These are phyloP conservation scores for Russula foetens DNA, from an alignment of 768 basidiomycete species.

Conservation along the genomic window DNA sequence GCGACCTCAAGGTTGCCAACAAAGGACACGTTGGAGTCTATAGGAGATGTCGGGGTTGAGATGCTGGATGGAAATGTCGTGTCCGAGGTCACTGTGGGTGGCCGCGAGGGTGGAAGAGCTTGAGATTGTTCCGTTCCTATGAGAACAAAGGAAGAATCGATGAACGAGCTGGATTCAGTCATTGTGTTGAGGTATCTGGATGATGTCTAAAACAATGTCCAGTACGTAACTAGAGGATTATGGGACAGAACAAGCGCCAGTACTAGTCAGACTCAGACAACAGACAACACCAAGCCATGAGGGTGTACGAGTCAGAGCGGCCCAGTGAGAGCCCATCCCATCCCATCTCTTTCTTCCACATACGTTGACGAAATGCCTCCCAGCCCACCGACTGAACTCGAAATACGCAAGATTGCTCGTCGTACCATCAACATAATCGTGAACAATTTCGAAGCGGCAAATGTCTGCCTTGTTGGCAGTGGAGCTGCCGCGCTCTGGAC, in stretches of 20 bases:
- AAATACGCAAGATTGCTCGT: constrained; percentile 2
- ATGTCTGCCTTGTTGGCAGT: constrained; percentile 8
- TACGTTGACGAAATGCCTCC: background rate
- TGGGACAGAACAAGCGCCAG: background rate
- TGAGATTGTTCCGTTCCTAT: constrained; percentile 9
- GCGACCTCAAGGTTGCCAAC: constrained; percentile 6
- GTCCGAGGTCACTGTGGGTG: constrained; percentile 8
- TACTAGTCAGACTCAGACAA: too few species aligned
- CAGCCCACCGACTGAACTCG: background rate
- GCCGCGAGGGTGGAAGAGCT: constrained; percentile 1
- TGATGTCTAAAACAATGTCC: too few species aligned
- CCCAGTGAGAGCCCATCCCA: background rate
- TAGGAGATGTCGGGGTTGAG: constrained; percentile 11
- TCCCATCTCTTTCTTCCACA: too few species aligned
- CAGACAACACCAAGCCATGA: background rate
- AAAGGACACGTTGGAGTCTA: constrained; percentile 10
- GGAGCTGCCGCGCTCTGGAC: constrained; percentile 3
- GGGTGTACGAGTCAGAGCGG: background rate
- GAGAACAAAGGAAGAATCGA: constrained; percentile 11
- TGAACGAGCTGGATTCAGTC: background rate
- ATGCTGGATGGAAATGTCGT: constrained; percentile 14
- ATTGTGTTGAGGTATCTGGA: background rate
- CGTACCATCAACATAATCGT: background rate
- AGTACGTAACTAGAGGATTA: background rate
- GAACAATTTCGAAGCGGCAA: background rate